These are phyloP conservation scores for Russula sp. DNA, from an alignment of 768 basidiomycete genomes.

Conservation along the genomic window DNA sequence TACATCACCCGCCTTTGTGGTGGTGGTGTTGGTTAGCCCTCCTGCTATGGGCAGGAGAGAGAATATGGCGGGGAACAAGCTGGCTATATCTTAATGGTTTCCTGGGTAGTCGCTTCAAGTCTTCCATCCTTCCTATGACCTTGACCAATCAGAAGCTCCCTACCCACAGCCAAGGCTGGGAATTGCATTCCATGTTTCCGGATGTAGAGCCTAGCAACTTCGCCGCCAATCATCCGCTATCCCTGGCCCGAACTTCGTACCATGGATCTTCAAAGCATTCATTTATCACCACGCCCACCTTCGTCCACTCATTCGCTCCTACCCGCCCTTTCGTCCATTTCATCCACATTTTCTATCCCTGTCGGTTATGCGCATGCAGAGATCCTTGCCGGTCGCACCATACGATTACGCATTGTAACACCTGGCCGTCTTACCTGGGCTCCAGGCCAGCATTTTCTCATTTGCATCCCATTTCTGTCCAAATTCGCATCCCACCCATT, in stretches of 20 bases:
- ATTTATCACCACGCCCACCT: constrained; percentile 6
- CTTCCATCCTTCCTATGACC: background rate
- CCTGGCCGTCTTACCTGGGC: constrained; percentile 60
- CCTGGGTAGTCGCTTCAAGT: constrained; percentile 38
- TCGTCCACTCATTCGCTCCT: constrained; percentile 22
- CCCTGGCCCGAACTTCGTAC: constrained; percentile 5
- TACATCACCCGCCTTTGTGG: constrained; percentile 65
- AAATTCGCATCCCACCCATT: constrained; percentile 67
- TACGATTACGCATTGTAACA: constrained; percentile 63
- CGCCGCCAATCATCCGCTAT: background rate
- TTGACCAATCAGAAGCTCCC: constrained; percentile 1
- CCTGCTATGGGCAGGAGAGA: constrained; percentile 60
- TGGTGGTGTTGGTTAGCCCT: constrained; percentile 69
- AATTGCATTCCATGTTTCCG: constrained; percentile 18
- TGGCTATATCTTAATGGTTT: constrained; percentile 61
- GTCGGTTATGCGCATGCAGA: constrained; percentile 67
- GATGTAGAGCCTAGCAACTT: constrained; percentile 12
- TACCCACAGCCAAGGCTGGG: constrained; percentile 14
- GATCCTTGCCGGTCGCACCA: constrained; percentile 63
- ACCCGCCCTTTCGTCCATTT: constrained; percentile 10
- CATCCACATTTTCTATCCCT: constrained; percentile 49
- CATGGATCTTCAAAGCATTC: background rate
- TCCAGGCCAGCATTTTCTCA: constrained; percentile 75
- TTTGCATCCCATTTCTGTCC: constrained; percentile 64
- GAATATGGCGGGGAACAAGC: constrained; percentile 52